Base-by-base conservation (phyloP, 805 yeast genomes). In the Kazachstania kunashirensis region DNA sequence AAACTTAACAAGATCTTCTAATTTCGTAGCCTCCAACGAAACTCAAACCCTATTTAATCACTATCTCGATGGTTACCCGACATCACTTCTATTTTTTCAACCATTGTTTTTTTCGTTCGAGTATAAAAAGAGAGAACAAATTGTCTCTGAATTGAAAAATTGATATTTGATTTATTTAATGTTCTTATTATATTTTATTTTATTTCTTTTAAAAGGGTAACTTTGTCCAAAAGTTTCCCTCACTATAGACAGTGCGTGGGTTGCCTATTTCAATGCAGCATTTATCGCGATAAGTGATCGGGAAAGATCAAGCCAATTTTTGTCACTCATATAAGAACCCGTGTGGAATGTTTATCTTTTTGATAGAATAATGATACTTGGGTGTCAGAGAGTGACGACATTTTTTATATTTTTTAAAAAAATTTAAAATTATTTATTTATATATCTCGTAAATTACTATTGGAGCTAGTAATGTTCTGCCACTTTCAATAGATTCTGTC, bases 221-320 rank as follows among this genome's bases (percentile, higher is more conserved):
- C 79, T 74, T 73, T 75, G 78, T 75, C 79, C 79, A 71, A 73
- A 73, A 70, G 62, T 67, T 56, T 63, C 71, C 80, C 79, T 66
- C 76, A 67, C 77, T 60, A 54, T 63, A 75, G 82, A 75, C 82
- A 75, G 82, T 75, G 74, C 80, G 67, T 41, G 43, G 41, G 38
- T 29, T 40, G 46, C 44, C 16, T 47, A 41, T 34, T 38, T 40
- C 41, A 33, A 28, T 37, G 30, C 36, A 24, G 36, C 29, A 45
- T 50, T 47, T 44, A 38, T 41, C 55, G 62, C 54, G 62, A 57
- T 57, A 55, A 46, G 59, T 54, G 50, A 43, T n/a, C 21, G 37
- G 61, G 61, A 53, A 30, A 57, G 53, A 57, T 34, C 31, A 49
- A 53, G 19, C 27, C 31, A 38, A 29, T 29, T 29, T 20, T 13